Evolutionary conservation across 1,139 yeast species (phyloP).

Genomic region (Torulaspora pretoriensis): DNA sequence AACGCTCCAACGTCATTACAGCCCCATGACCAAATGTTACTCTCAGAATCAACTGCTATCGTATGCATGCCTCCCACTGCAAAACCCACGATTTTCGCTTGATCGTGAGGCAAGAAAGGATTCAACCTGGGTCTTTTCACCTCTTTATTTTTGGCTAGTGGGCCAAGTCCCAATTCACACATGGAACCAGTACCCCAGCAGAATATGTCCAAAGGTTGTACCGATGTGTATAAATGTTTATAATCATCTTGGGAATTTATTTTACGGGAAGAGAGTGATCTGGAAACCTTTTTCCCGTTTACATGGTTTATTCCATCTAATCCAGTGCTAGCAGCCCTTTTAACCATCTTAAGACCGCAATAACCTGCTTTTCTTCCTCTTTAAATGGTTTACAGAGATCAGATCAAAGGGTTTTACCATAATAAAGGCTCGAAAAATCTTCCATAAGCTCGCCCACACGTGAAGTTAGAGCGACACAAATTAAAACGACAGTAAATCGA

Average conservation of each 20-base stretch:
- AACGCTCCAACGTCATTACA: slow-evolving; percentile 87
- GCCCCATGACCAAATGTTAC: slow-evolving; percentile 95
- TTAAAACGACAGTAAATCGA: slow-evolving; percentile 9
- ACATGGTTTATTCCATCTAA: slow-evolving; percentile 13
- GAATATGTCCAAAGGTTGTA: slow-evolving; percentile 61
- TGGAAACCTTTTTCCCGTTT: slow-evolving; percentile 25
- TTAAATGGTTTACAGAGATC: neutral
- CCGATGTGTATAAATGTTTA: slow-evolving; percentile 29
- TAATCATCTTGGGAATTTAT: slow-evolving; percentile 33
- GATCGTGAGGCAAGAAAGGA: slow-evolving; percentile 61
- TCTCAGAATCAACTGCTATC: slow-evolving; percentile 69
- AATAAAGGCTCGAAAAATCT: slow-evolving; percentile 3
- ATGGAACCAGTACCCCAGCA: slow-evolving; percentile 97
- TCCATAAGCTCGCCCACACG: neutral
- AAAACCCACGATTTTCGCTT: slow-evolving; percentile 69
- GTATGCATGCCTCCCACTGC: slow-evolving; percentile 97
- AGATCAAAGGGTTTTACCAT: neutral
- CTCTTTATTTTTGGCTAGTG: slow-evolving; percentile 78
- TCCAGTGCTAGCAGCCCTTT: slow-evolving; percentile 24
- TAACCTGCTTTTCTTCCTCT: neutral
- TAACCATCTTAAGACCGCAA: slow-evolving; percentile 16
- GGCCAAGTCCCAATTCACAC: slow-evolving; percentile 96
- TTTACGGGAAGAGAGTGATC: slow-evolving; percentile 27
- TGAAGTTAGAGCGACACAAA: slow-evolving; percentile 5
- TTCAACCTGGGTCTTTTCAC: slow-evolving; percentile 93